These are phyloP conservation scores for Aureobasidium sp. DNA, from an alignment of 2,329 filamentous ascomycete species.

Conservation along the genomic window DNA sequence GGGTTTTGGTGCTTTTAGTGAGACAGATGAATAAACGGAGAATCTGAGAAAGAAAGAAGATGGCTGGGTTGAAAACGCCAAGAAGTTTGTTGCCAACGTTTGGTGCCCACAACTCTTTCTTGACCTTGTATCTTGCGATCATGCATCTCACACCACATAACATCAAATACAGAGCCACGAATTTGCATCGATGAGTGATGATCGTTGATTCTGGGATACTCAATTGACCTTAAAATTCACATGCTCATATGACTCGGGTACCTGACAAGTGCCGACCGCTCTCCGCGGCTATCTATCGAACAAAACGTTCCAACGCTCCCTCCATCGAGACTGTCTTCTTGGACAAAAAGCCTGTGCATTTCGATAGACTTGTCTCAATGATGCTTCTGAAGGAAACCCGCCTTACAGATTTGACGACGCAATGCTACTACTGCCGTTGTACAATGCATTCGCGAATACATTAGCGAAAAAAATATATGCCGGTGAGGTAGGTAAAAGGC, in stretches of 20 bases:
- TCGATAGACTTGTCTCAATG: conserved; percentile 6
- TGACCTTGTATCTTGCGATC: neutral
- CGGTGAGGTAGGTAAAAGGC: neutral
- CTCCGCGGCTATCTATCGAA: neutral
- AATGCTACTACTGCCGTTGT: conserved; percentile 4
- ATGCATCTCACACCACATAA: neutral
- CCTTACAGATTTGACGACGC: neutral
- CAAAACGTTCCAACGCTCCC: conserved; percentile 1
- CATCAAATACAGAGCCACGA: too few species aligned
- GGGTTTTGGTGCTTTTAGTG: neutral
- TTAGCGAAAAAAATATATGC: neutral
- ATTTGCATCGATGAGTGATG: neutral
- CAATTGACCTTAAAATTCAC: too few species aligned
- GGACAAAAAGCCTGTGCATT: conserved; percentile 3
- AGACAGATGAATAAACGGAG: conserved; percentile 5
- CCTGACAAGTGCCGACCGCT: neutral
- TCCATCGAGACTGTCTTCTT: neutral
- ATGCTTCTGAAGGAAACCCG: neutral
- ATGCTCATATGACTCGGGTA: too few species aligned
- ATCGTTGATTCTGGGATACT: neutral
- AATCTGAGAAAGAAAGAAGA: neutral
- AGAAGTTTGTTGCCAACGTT: neutral
- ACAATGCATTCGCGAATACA: neutral
- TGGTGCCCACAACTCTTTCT: neutral
- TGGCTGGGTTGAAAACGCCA: neutral